Evolutionary conservation across 352 stramenopile genomes (phyloP).

Genomic region (Phytophthora pluvialis): DNA sequence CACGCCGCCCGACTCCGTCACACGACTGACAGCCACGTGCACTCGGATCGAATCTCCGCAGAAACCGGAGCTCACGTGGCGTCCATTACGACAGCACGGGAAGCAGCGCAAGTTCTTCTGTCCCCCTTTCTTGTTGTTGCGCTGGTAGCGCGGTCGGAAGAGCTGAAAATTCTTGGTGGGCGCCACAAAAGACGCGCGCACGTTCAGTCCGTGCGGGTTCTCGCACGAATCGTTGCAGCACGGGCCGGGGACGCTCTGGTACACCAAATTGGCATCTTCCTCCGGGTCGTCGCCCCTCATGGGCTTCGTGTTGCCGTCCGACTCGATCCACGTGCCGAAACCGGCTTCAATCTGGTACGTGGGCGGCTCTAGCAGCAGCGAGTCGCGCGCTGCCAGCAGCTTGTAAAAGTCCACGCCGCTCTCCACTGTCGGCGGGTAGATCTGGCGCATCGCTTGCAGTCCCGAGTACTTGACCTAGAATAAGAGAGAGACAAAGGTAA

Average conservation of each 20-base stretch:
- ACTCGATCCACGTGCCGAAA: slow-evolving; percentile 87
- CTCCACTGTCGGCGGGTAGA: slow-evolving; percentile 71
- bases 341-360: slow-evolving; percentile 88
- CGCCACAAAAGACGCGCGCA: slow-evolving; percentile 81
- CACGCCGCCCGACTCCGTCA: slow-evolving; percentile 77
- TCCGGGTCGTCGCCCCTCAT: slow-evolving; percentile 76
- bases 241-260: slow-evolving; percentile 75
- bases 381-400: slow-evolving; percentile 73
- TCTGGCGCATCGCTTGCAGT: slow-evolving; percentile 73
- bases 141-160: slow-evolving; percentile 84
- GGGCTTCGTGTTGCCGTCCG: slow-evolving; percentile 77
- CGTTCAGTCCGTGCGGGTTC: slow-evolving; percentile 81
- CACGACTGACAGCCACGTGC: slow-evolving; percentile 76
- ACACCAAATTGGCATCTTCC: slow-evolving; percentile 73
- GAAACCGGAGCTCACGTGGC: slow-evolving; percentile 86
- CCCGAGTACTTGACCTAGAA: slow-evolving; percentile 82
- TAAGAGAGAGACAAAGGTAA: slow-evolving; percentile 8
- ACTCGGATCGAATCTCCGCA: slow-evolving; percentile 88
- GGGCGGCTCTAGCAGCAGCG: slow-evolving; percentile 74
- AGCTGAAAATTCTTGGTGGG: slow-evolving; percentile 82
- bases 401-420: slow-evolving; percentile 82
- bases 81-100: slow-evolving; percentile 78
- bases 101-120: slow-evolving; percentile 92
- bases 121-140: slow-evolving; percentile 91
- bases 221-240: slow-evolving; percentile 87